Evolutionary conservation across 768 basidiomycete species (phyloP), one percentile per base, ranked within the genome.

Genomic region (Suillus fuscotomentosus): DNA sequence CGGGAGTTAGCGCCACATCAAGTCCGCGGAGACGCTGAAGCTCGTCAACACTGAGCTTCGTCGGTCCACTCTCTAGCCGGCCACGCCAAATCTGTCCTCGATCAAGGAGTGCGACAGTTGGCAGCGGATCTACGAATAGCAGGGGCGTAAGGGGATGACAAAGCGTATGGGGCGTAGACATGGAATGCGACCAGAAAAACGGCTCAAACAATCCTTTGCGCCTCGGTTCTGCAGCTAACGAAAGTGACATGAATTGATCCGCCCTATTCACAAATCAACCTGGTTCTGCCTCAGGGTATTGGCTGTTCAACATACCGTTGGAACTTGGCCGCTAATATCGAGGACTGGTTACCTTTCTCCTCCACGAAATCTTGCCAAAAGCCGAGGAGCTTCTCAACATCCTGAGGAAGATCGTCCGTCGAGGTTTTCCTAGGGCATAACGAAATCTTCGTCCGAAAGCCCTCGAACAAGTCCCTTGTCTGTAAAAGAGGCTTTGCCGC

Each of bases 201-300:
- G 91, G 90, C 67, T 92, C 90, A 63, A 91, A 93, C 2, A 89
- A 75, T 9, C 90, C 89, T 72, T 83, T 87, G n/a, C 87, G 81
- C 24, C 88, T 83, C 8, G 91, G 86, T 69, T 94, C 92, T 17
- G 88, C 86, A 45, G 89, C 86, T 41, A 92, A 73, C 2, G 92
- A 94, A 22, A 92, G 79, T 0, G 89, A 86, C 84, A 88, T 89
- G 69, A 92, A 93, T 65, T 91, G 89, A 31, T 91, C 91, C 65
- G 90, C 77, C 9, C 89, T 92, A 24, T 31, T 56, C 13, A 60
- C 61, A 3, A 24, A 15, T 59, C 39, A 65, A 60, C 4, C 51
- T 61, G 41, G 38, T 63, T 60, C 65, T 60, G 31, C 10, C 39
- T 10, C 39, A 17, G 17, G 39, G 31, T 20, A 3, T 5, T 3